phyloP scores from a whole-genome alignment of 768 basidiomycete genomes.

The Kwoniella sp. region DNA sequence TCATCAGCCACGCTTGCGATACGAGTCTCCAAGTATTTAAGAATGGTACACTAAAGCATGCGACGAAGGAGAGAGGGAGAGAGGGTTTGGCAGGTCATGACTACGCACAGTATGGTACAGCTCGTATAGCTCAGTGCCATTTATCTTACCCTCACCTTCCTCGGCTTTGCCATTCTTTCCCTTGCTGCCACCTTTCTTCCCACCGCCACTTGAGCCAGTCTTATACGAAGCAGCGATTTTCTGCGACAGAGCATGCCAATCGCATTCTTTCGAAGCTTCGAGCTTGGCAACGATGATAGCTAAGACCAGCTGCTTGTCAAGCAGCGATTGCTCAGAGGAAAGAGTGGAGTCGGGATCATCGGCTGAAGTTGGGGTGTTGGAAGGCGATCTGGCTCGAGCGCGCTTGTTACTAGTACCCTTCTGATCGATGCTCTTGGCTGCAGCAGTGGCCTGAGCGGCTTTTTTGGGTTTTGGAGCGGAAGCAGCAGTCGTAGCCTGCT shows the following conservation, averaged over 20 bases:
- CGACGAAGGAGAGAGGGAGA: no score
- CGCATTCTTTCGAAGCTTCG: conserved; percentile 30
- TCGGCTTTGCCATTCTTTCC: background rate
- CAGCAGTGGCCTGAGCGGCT: no score
- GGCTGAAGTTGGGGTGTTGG: background rate
- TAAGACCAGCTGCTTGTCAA: conserved; percentile 23
- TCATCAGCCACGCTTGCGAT: background rate
- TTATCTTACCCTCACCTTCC: conserved; percentile 11
- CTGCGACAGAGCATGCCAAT: conserved; percentile 34
- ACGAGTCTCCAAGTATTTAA: no score
- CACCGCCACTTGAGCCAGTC: background rate
- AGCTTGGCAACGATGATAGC: conserved; percentile 29
- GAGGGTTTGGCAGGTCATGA: no score
- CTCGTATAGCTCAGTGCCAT: conserved; percentile 29
- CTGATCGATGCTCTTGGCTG: background rate
- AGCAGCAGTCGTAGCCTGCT: no score
- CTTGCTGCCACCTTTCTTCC: conserved; percentile 3
- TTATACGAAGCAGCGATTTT: background rate
- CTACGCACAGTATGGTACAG: conserved; percentile 34
- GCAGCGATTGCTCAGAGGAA: background rate
- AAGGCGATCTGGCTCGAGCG: conserved; percentile 13
- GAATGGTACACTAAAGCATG: no score
- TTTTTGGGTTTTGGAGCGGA: no score
- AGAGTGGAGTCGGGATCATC: background rate
- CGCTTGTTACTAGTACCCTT: conserved; percentile 3